Base-by-base conservation (phyloP, 164 flowering plant species). In the Protea cynaroides region DNA sequence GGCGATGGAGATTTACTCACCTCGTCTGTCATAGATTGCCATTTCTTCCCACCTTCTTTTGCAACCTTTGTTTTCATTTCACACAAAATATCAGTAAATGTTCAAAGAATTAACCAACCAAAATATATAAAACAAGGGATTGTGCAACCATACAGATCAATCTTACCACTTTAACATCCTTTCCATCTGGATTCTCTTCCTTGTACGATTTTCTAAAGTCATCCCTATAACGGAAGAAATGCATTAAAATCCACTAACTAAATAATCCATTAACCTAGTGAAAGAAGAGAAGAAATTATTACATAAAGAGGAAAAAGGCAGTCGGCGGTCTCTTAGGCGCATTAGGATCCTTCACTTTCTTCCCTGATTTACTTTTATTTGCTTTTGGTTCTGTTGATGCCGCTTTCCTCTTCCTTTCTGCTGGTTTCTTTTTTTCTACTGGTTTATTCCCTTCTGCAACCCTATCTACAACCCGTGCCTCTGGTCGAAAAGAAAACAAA, bases 241-340 rank as follows among this genome's bases (percentile, higher is more conserved):
- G 37, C 2, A 24, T 51, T 5, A 37, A 17, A 21, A 17, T 40
- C 46, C 8, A 51, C n/a, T 10, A 7, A 38, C 15, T 1, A 56
- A 5, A 52, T 10, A 37, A 21, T 11, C 14, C 37, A 11, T 17
- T 9, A 9, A 61, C 58, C 8, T 21, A 25, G 8, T 56, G 49
- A 19, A n/a, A n/a, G n/a, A n/a, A n/a, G n/a, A 52, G 58, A 10
- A 13, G 19, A 11, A 19, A 22, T 51, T 10, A 13, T 61, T 80
- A 94, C 99, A 94, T 76, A 86, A 94, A 91, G 62, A 87, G 7
- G 23, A 94, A 94, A 78, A 86, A 94, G 4, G 96, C 96, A 63
- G 92, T 85, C 15, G 80, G 83, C 67, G 97, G 96, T 18, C 97
- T 92, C 72, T 94, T 94, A 8, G 88, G 96, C 77, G 55, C 78